Conservation (phyloP, 2,329 filamentous ascomycete species). For the Stemphylium beticola region DNA sequence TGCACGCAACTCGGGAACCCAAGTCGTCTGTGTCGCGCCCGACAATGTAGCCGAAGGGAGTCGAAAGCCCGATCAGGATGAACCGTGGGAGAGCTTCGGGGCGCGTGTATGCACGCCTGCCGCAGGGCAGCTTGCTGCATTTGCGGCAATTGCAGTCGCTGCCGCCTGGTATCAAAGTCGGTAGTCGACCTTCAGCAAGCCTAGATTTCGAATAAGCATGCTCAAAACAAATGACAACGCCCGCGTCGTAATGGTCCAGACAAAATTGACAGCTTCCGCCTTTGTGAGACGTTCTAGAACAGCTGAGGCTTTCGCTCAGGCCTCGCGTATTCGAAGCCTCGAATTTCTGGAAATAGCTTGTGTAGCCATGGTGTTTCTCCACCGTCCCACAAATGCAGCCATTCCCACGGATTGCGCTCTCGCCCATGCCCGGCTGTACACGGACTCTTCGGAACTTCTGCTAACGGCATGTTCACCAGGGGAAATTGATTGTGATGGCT, state of each 20-base stretch:
- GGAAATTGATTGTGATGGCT: no score
- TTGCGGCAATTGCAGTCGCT: neutral
- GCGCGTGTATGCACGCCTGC: neutral
- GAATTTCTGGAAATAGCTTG: slow-evolving; percentile 1
- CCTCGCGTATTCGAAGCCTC: neutral
- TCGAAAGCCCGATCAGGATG: neutral
- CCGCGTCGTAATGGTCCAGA: neutral
- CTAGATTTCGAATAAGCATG: neutral
- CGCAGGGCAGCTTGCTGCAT: neutral
- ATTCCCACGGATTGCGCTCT: neutral
- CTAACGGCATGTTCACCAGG: neutral
- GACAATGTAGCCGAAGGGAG: neutral
- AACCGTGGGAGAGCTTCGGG: neutral
- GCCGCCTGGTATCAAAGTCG: neutral
- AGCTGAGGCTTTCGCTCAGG: neutral
- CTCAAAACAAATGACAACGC: neutral
- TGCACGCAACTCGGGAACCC: neutral
- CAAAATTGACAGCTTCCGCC: neutral
- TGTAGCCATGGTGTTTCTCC: slow-evolving; percentile 9
- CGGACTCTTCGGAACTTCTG: neutral
- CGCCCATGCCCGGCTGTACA: neutral
- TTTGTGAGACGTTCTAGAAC: neutral
- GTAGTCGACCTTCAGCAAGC: neutral
- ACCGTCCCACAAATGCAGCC: slow-evolving; percentile 7
- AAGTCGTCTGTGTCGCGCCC: neutral